A percentile compares a stretch with the other conserved stretches of the same genome.
Evolutionary conservation across 495 filamentous ascomycete genomes (phyloP).

Genomic region (Talaromyces wortmannii): DNA sequence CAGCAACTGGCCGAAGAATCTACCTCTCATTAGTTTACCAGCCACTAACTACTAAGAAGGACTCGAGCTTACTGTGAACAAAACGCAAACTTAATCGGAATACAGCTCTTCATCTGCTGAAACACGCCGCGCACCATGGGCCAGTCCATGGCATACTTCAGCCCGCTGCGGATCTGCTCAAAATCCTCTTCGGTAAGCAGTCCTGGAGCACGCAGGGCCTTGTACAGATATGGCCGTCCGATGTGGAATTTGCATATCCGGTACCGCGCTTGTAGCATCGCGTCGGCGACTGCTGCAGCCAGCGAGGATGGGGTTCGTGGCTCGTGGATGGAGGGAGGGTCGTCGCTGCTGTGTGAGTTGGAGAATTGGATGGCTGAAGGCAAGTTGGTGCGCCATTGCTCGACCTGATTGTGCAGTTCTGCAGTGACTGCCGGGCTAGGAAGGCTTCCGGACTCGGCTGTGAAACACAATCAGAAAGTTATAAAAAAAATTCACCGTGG

Average conservation of each 20-base stretch:
- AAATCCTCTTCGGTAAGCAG: conserved; percentile 35
- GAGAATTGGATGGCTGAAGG: conserved; percentile 33
- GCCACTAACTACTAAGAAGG: background rate
- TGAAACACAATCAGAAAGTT: too few relatives aligned
- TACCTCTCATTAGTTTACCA: conserved; percentile 2
- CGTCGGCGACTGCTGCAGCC: conserved; percentile 34
- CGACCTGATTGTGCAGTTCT: conserved; percentile 39
- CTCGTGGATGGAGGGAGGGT: conserved; percentile 10
- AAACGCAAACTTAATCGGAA: conserved; percentile 41
- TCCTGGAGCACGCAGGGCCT: conserved; percentile 34
- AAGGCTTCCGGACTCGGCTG: conserved; percentile 38
- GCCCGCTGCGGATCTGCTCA: conserved; percentile 34
- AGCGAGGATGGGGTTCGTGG: conserved; percentile 25
- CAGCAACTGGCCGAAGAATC: conserved; percentile 42
- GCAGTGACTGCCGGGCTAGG: conserved; percentile 37
- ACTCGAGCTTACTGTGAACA: conserved; percentile 34
- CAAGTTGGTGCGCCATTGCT: conserved; percentile 41
- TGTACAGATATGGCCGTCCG: conserved; percentile 41
- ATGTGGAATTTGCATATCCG: conserved; percentile 44
- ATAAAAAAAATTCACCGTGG: background rate
- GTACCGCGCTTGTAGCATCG: conserved; percentile 38
- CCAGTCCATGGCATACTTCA: conserved; percentile 40
- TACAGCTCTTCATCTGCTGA: conserved; percentile 39
- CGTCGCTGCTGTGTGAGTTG: conserved; percentile 16
- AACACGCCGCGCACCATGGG: conserved; percentile 36